Percentiles rank a stretch among this genome's conserved stretches.
Evolutionary conservation across 2,329 filamentous ascomycete species (phyloP).

Genomic region (Camillea tinctor): DNA sequence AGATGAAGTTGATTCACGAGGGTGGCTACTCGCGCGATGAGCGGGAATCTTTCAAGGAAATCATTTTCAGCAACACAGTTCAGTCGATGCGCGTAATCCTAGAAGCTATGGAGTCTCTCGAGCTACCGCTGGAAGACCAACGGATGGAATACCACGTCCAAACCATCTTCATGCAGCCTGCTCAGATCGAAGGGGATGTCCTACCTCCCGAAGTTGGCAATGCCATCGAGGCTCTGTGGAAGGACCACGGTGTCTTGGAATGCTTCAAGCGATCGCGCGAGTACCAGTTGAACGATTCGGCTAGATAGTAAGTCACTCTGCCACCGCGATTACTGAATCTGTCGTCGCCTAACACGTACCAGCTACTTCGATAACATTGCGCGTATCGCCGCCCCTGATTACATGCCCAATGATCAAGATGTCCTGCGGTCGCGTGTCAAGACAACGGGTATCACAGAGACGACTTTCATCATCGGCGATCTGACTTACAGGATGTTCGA

Average conservation of each 20-base stretch:
- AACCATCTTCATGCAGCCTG: conserved; percentile 97
- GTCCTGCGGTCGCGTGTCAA: conserved; percentile 94
- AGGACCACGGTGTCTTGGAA: conserved; percentile 86
- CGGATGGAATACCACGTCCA: conserved; percentile 96
- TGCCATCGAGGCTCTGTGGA: conserved; percentile 90
- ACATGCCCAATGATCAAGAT: conserved; percentile 93
- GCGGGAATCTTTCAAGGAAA: conserved; percentile 68
- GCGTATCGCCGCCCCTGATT: conserved; percentile 86
- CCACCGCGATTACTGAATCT: not conserved
- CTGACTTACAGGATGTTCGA: conserved; percentile 97
- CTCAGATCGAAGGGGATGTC: conserved; percentile 93
- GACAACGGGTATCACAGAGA: conserved; percentile 96
- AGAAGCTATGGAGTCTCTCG: conserved; percentile 67
- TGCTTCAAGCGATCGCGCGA: conserved; percentile 95
- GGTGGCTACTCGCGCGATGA: conserved; percentile 95
- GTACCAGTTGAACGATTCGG: conserved; percentile 95
- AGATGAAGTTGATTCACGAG: conserved; percentile 99
- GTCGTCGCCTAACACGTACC: not conserved
- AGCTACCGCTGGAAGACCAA: conserved; percentile 84
- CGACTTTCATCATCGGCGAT: conserved; percentile 91
- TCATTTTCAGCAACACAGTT: conserved; percentile 69
- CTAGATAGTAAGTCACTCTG: conserved; percentile 75
- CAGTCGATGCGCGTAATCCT: conserved; percentile 70
- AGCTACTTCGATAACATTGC: conserved; percentile 97
- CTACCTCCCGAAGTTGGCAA: conserved; percentile 91